These are phyloP conservation scores for Pseudonitzschia multiseries DNA, from an alignment of 108 stramenopile species.

Conservation along the genomic window DNA sequence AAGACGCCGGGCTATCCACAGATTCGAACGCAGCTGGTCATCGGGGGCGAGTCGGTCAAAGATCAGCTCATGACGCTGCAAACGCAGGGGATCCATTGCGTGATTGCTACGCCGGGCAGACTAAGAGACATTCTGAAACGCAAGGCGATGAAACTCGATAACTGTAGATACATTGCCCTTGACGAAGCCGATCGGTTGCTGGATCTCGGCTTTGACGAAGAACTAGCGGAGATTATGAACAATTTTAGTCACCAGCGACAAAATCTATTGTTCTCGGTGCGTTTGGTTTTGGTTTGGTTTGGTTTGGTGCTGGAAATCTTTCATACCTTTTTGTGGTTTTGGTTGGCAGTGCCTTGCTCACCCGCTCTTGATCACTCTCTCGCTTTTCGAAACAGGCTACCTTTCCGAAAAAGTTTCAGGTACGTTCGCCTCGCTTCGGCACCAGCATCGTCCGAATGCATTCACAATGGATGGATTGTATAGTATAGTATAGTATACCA, in stretches of 20 bases:
- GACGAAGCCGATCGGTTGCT: constrained; percentile 99
- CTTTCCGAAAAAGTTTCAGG: constrained; percentile 97
- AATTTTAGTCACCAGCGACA: constrained; percentile 96
- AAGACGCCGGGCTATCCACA: constrained; percentile 60
- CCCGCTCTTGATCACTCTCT: background rate
- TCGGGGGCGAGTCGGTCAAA: constrained; percentile 93
- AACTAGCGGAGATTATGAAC: constrained; percentile 96
- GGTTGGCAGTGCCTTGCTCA: background rate
- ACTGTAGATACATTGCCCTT: constrained; percentile 93
- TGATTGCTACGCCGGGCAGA: constrained; percentile 97
- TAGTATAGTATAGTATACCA: too few relatives aligned
- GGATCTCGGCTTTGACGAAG: constrained; percentile 97
- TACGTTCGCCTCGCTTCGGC: background rate
- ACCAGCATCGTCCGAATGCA: too few relatives aligned
- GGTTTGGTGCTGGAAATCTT: background rate
- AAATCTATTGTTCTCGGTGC: constrained; percentile 89
- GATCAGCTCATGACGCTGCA: constrained; percentile 80
- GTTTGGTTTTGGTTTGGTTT: background rate
- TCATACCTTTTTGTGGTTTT: too few relatives aligned
- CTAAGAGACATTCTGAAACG: constrained; percentile 92
- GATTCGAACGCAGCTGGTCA: constrained; percentile 85
- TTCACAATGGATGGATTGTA: too few relatives aligned
- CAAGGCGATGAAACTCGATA: constrained; percentile 78
- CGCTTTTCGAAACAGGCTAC: constrained; percentile 60
- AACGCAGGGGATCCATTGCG: constrained; percentile 83